Conservation (phyloP, 768 basidiomycete species). For the Leccinum barrowsii region DNA sequence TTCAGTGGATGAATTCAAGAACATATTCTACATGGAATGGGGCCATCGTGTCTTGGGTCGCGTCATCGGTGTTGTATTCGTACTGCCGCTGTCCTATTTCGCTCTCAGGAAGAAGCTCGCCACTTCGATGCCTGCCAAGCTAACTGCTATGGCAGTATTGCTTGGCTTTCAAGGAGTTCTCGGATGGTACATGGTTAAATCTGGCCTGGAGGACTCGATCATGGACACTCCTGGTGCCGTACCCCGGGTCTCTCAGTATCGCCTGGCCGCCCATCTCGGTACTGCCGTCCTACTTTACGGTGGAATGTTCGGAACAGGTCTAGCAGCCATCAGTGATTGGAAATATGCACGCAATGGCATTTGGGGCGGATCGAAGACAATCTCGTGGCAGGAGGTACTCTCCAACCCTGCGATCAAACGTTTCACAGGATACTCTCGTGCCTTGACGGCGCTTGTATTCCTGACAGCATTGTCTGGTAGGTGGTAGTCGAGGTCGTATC, state of each 20-base stretch:
- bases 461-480: conserved; percentile 89
- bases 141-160: conserved; percentile 70
- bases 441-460: conserved; percentile 75
- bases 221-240: conserved; percentile 80
- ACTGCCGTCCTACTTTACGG: conserved; percentile 88
- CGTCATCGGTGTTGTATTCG: conserved; percentile 76
- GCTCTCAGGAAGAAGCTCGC: conserved; percentile 66
- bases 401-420: conserved; percentile 52
- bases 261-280: conserved; percentile 92
- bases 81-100: conserved; percentile 83
- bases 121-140: conserved; percentile 53
- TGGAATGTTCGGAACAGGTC: conserved; percentile 83
- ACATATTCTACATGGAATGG: conserved; percentile 99
- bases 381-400: conserved; percentile 44
- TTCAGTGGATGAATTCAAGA: conserved; percentile 86
- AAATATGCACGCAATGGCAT: conserved; percentile 54
- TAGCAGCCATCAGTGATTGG: conserved; percentile 77
- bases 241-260: conserved; percentile 94
- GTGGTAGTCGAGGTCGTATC: conserved; percentile 11
- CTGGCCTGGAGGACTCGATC: conserved; percentile 81
- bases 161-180: conserved; percentile 90
- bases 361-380: conserved; percentile 54
- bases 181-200: conserved; percentile 99
- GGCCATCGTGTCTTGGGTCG: conserved; percentile 91
- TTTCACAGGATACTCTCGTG: conserved; percentile 58